phyloP scores from a whole-genome alignment of 441 rosid genomes.

The Populus tomentosa region DNA sequence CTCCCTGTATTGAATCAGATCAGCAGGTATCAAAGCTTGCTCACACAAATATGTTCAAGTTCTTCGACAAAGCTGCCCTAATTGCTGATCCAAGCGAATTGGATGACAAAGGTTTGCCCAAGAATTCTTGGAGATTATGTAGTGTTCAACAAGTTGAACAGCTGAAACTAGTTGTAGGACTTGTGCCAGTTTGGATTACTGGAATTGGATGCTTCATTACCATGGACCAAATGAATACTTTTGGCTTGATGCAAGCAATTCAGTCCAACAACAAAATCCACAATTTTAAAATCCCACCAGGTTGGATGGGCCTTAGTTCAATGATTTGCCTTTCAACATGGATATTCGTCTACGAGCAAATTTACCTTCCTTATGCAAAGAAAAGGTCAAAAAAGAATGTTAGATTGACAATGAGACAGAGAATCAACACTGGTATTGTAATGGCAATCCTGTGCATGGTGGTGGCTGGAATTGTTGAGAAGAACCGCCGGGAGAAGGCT shows the following conservation, averaged over 20 bases:
- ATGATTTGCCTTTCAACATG: conserved; percentile 55
- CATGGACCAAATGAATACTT: conserved; percentile 49
- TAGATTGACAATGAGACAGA: conserved; percentile 37
- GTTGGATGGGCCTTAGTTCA: conserved; percentile 49
- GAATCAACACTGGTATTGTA: conserved; percentile 47
- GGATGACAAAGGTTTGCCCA: conserved; percentile 30
- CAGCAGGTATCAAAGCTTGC: conserved; percentile 19
- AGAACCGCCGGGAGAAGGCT: conserved; percentile 39
- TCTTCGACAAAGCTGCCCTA: conserved; percentile 47
- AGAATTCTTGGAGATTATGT: conserved; percentile 49
- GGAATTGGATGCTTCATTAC: conserved; percentile 42
- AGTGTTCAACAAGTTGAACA: conserved; percentile 52
- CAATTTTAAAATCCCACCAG: conserved; percentile 48
- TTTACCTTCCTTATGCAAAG: conserved; percentile 24
- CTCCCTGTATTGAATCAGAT: conserved; percentile 19
- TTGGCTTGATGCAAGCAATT: conserved; percentile 49
- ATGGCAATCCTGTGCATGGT: conserved; percentile 44
- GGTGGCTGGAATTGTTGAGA: conserved; percentile 45
- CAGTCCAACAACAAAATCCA: conserved; percentile 30
- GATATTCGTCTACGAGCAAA: conserved; percentile 52
- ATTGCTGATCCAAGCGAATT: conserved; percentile 29
- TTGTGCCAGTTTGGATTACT: conserved; percentile 50
- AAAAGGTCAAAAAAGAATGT: conserved; percentile 25
- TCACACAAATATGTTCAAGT: conserved; percentile 30
- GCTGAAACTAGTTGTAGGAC: conserved; percentile 36